Percentiles rank a stretch among this genome's conserved stretches.
phyloP scores from a whole-genome alignment of 2,329 filamentous ascomycete genomes.

The Hypomyces rosellus region DNA sequence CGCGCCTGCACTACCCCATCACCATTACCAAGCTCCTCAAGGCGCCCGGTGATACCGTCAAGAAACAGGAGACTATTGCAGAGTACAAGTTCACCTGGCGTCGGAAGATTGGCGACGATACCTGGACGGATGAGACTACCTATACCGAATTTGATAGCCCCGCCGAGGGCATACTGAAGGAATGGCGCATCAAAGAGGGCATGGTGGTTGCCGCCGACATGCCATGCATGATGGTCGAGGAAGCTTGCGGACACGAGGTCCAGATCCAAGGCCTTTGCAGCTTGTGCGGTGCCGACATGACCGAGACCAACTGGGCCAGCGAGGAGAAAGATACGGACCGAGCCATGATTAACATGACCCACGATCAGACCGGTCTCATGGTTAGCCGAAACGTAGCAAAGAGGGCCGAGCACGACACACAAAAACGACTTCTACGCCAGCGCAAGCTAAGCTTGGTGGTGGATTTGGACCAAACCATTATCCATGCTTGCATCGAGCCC shows the following conservation, averaged over 20 bases:
- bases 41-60: constrained; percentile 65
- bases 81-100: constrained; percentile 81
- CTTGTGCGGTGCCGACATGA: constrained; percentile 95
- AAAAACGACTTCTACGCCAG: constrained; percentile 70
- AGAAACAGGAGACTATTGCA: constrained; percentile 71
- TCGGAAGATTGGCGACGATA: constrained; percentile 66
- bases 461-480: constrained; percentile 96
- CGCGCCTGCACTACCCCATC: constrained; percentile 82
- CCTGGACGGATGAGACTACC: constrained; percentile 58
- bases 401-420: constrained; percentile 77
- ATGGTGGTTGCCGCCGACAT: constrained; percentile 55
- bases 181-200: constrained; percentile 69
- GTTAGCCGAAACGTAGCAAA: constrained; percentile 79
- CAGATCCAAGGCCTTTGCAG: constrained; percentile 89
- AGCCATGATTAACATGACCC: constrained; percentile 89
- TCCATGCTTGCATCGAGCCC: constrained; percentile 94
- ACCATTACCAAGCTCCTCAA: constrained; percentile 83
- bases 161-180: constrained; percentile 68
- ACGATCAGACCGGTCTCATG: constrained; percentile 80
- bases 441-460: constrained; percentile 90
- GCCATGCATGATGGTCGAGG: constrained; percentile 69
- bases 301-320: constrained; percentile 77
- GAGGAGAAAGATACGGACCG: constrained; percentile 73
- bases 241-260: constrained; percentile 83
- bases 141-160: constrained; percentile 75